phyloP scores from a whole-genome alignment of 75 land plant species.

The Pinus taeda region DNA sequence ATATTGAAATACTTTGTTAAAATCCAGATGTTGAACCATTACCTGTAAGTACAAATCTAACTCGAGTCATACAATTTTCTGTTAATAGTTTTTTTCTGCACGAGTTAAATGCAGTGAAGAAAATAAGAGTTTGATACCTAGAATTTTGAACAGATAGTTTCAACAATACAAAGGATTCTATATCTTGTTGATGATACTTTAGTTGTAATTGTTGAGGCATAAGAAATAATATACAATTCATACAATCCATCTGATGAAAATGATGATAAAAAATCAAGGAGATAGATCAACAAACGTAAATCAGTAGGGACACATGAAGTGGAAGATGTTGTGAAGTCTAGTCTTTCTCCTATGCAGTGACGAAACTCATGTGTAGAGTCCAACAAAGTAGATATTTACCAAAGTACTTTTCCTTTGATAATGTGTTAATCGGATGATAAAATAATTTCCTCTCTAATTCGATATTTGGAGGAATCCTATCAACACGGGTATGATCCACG shows the following conservation, averaged over 20 bases:
- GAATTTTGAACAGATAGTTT: slow-evolving; percentile 51
- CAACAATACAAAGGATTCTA: slow-evolving; percentile 69
- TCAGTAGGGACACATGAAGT: slow-evolving; percentile 36
- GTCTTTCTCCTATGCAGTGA: slow-evolving; percentile 50
- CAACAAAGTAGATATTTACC: not conserved
- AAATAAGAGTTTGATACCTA: not conserved
- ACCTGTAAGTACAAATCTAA: no score
- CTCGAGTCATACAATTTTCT: no score
- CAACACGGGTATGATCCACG: not conserved
- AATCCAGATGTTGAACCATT: no score
- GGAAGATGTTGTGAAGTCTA: slow-evolving; percentile 37
- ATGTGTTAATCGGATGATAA: not conserved
- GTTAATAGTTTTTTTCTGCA: no score
- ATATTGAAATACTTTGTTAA: no score
- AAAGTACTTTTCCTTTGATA: not conserved
- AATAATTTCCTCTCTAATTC: not conserved
- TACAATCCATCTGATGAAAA: slow-evolving; percentile 1
- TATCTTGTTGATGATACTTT: slow-evolving; percentile 69
- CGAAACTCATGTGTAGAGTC: not conserved
- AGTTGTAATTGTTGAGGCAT: slow-evolving; percentile 66
- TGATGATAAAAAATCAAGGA: slow-evolving; percentile 12
- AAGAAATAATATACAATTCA: slow-evolving; percentile 33
- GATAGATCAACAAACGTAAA: slow-evolving; percentile 23
- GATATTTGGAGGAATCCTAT: not conserved
- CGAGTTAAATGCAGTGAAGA: no score